Base-by-base conservation (phyloP, 257 asterid genomes). In the Prunella vulgaris region DNA sequence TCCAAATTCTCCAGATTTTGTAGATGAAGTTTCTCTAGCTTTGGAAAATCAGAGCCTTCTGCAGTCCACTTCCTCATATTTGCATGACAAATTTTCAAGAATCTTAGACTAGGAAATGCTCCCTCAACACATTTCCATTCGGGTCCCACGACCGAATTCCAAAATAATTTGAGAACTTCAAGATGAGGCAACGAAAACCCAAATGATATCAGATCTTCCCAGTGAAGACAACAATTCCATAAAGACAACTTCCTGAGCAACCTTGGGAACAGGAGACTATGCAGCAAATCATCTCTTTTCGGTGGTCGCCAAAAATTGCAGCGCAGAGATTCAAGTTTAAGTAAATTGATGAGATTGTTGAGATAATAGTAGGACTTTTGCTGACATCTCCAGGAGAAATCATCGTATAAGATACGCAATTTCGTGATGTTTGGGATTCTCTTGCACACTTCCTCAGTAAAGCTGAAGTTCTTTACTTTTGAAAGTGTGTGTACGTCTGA, bases 51-150 rank as follows among this genome's bases (percentile, higher is more conserved):
- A 0, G 64, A 53, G 12, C 4, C 0, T 8, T 68, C 65, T 13
- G 64, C 72, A 15, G 0, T 70, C 69, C 76, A 76, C 8, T 37
- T 4, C 2, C 42, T 30, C 64, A 76, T 12, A 42, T 76, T 17
- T 14, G 3, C 1, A 1, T 7, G 0, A 1, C 4, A 0, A 10
- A 71, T 57, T 0, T 12, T 9, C 6, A 71, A 22, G 74, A 1
- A 5, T 65, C 33, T 65, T 12, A 76, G 65, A 12, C 51, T 17
- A 27, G 27, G 60, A 37, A 72, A 77, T 15, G 53, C 69, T 28
- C 64, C 72, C 64, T 62, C 75, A 0, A 22, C n/a, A 2, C 24
- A 46, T 13, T 42, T 15, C 80, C 80, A 76, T n/a, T 44, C 63
- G 0, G 3, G 13, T 4, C 62, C 73, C 8, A 0, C 9, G 7